Conservation (phyloP, 805 yeast genomes). For the Wickerhamomyces queroliae region DNA sequence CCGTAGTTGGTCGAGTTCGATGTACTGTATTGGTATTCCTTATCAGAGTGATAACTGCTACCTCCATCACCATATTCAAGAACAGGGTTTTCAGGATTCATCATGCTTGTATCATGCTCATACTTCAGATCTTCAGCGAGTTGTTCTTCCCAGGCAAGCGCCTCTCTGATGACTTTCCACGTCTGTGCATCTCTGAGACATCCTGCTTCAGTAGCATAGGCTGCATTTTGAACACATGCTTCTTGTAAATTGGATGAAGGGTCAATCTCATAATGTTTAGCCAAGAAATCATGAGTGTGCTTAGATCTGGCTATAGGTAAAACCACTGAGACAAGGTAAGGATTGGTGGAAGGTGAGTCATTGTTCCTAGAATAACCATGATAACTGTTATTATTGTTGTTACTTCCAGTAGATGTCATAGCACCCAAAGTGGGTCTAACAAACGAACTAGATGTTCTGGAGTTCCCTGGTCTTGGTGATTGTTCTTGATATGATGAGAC, state of each 20-base stretch:
- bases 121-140: slow-evolving; percentile 6
- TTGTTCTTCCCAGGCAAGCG: slow-evolving; percentile 31
- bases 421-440: slow-evolving; percentile 13
- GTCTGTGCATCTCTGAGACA: slow-evolving; percentile 52
- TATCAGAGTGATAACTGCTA: slow-evolving; percentile 13
- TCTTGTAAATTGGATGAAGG: slow-evolving; percentile 44
- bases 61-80: not conserved
- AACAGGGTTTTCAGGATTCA: not conserved
- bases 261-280: slow-evolving; percentile 41
- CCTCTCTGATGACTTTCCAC: slow-evolving; percentile 53
- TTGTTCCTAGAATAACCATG: too few relatives aligned
- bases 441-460: slow-evolving; percentile 15
- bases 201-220: slow-evolving; percentile 45
- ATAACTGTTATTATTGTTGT: slow-evolving; percentile 6
- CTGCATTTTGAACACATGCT: slow-evolving; percentile 49
- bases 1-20: slow-evolving; percentile 23
- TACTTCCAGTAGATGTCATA: slow-evolving; percentile 11
- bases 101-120: not conserved
- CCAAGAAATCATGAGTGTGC: slow-evolving; percentile 38
- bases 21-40: slow-evolving; percentile 15
- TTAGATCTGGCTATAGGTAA: slow-evolving; percentile 19
- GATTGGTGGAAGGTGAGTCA: slow-evolving; percentile 6
- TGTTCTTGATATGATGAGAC: not conserved
- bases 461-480: slow-evolving; percentile 20
- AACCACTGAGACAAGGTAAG: slow-evolving; percentile 17